A percentile compares a stretch with the other conserved stretches of the same genome.
Evolutionary conservation across 371 early-diverging fungal genomes (phyloP).

Genomic region (Mortierella sp.): DNA sequence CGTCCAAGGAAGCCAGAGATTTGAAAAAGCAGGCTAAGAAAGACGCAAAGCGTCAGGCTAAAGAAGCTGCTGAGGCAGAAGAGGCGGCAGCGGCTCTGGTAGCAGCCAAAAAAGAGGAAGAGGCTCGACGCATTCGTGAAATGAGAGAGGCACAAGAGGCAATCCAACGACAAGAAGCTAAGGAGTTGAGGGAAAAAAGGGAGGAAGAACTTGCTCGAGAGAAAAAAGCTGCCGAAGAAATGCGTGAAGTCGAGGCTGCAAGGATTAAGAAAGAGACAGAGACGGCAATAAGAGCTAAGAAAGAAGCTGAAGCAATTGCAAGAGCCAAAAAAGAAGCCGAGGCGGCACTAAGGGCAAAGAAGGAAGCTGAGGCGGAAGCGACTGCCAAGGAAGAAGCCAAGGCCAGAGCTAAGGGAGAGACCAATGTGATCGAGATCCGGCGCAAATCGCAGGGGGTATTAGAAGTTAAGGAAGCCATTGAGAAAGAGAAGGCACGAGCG

Average conservation of each 20-base stretch:
- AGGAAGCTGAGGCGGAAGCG: constrained; percentile 3
- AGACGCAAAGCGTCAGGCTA: constrained; percentile 53
- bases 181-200: constrained; percentile 46
- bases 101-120: constrained; percentile 34
- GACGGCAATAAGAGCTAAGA: neutral
- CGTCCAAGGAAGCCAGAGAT: constrained; percentile 40
- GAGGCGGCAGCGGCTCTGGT: constrained; percentile 30
- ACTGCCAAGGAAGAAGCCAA: constrained; percentile 17
- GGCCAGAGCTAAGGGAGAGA: constrained; percentile 12
- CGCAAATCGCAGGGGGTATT: constrained; percentile 7
- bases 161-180: constrained; percentile 37
- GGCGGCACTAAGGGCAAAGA: constrained; percentile 18
- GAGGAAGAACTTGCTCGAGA: constrained; percentile 59
- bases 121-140: constrained; percentile 20
- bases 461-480: constrained; percentile 34
- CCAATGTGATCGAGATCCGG: too few relatives aligned
- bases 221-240: constrained; percentile 53
- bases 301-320: constrained; percentile 5
- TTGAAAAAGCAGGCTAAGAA: constrained; percentile 55
- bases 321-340: constrained; percentile 20
- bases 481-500: constrained; percentile 11
- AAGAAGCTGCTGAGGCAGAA: constrained; percentile 40
- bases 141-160: constrained; percentile 25
- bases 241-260: constrained; percentile 11
- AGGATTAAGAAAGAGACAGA: constrained; percentile 18